phyloP scores from a whole-genome alignment of 305 asterid genomes.

The Fraxinus platypoda region DNA sequence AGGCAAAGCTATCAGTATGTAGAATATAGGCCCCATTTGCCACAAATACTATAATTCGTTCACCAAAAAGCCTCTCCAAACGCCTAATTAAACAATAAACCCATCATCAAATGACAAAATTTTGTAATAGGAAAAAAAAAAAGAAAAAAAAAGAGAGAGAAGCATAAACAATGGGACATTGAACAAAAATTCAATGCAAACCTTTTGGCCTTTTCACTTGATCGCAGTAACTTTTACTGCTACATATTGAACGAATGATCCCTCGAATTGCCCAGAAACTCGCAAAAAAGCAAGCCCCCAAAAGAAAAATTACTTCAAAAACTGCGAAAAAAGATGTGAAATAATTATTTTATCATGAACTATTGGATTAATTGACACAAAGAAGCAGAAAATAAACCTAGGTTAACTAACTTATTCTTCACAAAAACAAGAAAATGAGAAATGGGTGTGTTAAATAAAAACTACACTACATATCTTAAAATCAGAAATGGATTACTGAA shows the following conservation, averaged over 20 bases:
- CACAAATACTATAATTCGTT: slow-evolving; percentile 22
- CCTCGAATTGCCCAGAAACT: slow-evolving; percentile 15
- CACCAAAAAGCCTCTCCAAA: slow-evolving; percentile 19
- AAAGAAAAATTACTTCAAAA: slow-evolving; percentile 12
- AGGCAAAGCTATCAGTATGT: slow-evolving; percentile 79
- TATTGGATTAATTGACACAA: slow-evolving; percentile 16
- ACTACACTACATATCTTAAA: background rate
- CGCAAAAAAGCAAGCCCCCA: slow-evolving; percentile 27
- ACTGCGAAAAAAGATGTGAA: slow-evolving; percentile 15
- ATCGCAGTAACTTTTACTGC: slow-evolving; percentile 15
- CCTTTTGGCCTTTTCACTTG: background rate
- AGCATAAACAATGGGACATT: background rate
- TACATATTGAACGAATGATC: slow-evolving; percentile 1
- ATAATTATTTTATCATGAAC: background rate
- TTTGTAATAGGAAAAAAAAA: background rate
- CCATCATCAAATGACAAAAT: slow-evolving; percentile 2
- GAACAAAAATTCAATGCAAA: background rate
- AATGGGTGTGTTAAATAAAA: background rate
- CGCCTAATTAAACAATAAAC: slow-evolving; percentile 9
- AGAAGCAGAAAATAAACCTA: slow-evolving; percentile 19
- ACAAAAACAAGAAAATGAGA: slow-evolving; percentile 5
- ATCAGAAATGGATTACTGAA: background rate
- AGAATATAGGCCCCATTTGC: slow-evolving; percentile 78
- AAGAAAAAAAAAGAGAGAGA: background rate
- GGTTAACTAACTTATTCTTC: background rate